These are phyloP conservation scores for Murraya paniculata DNA, from an alignment of 345 rosid genomes.

Conservation along the genomic window DNA sequence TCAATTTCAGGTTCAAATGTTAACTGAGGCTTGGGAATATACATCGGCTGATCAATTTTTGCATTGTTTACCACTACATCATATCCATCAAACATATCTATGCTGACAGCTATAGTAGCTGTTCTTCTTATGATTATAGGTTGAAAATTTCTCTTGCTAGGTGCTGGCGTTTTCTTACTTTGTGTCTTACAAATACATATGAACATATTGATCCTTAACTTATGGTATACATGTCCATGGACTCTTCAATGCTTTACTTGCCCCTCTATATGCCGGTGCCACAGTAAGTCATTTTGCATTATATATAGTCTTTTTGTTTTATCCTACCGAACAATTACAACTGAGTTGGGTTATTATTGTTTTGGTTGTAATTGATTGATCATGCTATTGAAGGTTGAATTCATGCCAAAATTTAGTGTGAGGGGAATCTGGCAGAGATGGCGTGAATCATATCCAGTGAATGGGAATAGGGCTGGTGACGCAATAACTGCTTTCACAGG, in stretches of 20 bases:
- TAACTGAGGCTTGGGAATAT: conserved; percentile 90
- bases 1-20: conserved; percentile 67
- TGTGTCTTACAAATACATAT: not conserved
- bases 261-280: conserved; percentile 83
- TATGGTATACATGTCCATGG: conserved; percentile 76
- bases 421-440: conserved; percentile 93
- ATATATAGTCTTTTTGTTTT: not conserved
- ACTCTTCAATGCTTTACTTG: conserved; percentile 82
- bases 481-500: conserved; percentile 90
- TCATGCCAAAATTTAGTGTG: conserved; percentile 92
- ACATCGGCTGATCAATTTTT: conserved; percentile 79
- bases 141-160: conserved; percentile 11
- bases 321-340: not conserved
- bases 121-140: not conserved
- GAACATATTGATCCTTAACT: conserved; percentile 45
- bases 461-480: conserved; percentile 48
- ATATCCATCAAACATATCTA: conserved; percentile 45
- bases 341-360: not conserved
- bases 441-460: conserved; percentile 72
- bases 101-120: not conserved
- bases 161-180: conserved; percentile 13
- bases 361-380: conserved; percentile 13
- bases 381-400: conserved; percentile 71
- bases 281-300: conserved; percentile 41
- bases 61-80: conserved; percentile 94